Conservation (phyloP, 805 yeast genomes). For the Saturnispora serradocipensis region DNA sequence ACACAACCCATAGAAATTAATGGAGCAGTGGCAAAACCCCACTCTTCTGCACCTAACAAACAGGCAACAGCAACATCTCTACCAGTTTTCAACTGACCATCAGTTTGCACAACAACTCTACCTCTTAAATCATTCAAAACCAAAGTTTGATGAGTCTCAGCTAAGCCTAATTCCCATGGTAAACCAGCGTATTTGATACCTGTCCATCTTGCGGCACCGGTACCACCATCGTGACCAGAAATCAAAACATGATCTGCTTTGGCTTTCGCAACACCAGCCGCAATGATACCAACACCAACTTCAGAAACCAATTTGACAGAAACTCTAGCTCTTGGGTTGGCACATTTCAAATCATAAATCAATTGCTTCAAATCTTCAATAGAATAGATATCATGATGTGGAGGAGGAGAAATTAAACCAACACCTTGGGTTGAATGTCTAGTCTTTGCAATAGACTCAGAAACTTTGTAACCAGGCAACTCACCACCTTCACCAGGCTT, state of each 20-base stretch:
- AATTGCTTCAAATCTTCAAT: conserved; percentile 96
- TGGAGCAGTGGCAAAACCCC: conserved; percentile 97
- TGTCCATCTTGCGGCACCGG: conserved; percentile 98
- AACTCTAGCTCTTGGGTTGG: conserved; percentile 94
- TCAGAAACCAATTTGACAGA: conserved; percentile 95
- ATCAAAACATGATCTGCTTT: conserved; percentile 94
- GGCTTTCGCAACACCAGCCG: conserved; percentile 98
- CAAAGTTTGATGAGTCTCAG: conserved; percentile 95
- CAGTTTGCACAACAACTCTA: conserved; percentile 93
- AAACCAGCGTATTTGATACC: conserved; percentile 95
- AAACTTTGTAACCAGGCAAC: conserved; percentile 88
- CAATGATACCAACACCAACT: conserved; percentile 98
- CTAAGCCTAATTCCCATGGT: conserved; percentile 98
- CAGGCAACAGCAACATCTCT: conserved; percentile 96
- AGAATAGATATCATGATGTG: conserved; percentile 97
- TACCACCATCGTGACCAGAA: conserved; percentile 99
- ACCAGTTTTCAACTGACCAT: conserved; percentile 95
- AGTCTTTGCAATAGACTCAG: conserved; percentile 81
- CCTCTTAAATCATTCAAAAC: conserved; percentile 95
- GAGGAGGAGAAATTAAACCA: conserved; percentile 96
- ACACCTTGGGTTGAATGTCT: conserved; percentile 96
- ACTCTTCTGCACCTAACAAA: conserved; percentile 94
- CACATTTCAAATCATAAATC: conserved; percentile 91
- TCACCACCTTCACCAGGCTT: conserved; percentile 99
- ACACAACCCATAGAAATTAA: conserved; percentile 96